Evolutionary conservation across 2,329 filamentous ascomycete species (phyloP).

Genomic region (Aureobasidium sp.): DNA sequence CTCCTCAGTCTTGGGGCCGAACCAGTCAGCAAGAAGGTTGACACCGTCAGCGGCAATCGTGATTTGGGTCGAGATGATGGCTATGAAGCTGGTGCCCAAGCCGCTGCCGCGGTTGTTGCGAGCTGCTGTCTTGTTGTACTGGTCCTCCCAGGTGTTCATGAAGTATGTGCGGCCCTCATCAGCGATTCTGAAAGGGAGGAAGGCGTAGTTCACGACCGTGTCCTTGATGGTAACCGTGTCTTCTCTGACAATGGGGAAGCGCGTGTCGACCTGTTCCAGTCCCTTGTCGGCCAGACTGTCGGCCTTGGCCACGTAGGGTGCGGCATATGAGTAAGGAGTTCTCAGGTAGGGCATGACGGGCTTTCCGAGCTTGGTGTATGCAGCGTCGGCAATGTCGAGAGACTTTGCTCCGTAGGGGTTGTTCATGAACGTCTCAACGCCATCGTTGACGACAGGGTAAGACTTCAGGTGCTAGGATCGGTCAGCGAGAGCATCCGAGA

Average conservation of each 20-base stretch:
- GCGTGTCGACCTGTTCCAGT: slow-evolving; percentile 39
- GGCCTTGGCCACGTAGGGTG: slow-evolving; percentile 74
- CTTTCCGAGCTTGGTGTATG: slow-evolving; percentile 67
- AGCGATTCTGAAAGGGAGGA: slow-evolving; percentile 36
- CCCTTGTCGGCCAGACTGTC: slow-evolving; percentile 56
- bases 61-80: slow-evolving; percentile 28
- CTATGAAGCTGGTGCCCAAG: slow-evolving; percentile 23
- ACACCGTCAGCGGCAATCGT: slow-evolving; percentile 26
- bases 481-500: background rate
- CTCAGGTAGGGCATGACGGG: slow-evolving; percentile 70
- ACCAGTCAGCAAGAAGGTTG: slow-evolving; percentile 23
- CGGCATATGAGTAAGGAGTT: slow-evolving; percentile 71
- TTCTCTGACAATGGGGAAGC: slow-evolving; percentile 50
- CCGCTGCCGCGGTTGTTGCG: slow-evolving; percentile 24
- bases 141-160: slow-evolving; percentile 26
- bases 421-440: slow-evolving; percentile 67
- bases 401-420: slow-evolving; percentile 80
- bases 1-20: slow-evolving; percentile 27
- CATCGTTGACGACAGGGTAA: slow-evolving; percentile 75
- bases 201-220: slow-evolving; percentile 53
- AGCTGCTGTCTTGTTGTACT: slow-evolving; percentile 29
- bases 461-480: slow-evolving; percentile 67
- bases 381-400: slow-evolving; percentile 62
- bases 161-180: slow-evolving; percentile 22
- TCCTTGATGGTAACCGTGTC: slow-evolving; percentile 46